Conservation (phyloP, 768 basidiomycete species). For the Rhizopogon vesiculosus region DNA sequence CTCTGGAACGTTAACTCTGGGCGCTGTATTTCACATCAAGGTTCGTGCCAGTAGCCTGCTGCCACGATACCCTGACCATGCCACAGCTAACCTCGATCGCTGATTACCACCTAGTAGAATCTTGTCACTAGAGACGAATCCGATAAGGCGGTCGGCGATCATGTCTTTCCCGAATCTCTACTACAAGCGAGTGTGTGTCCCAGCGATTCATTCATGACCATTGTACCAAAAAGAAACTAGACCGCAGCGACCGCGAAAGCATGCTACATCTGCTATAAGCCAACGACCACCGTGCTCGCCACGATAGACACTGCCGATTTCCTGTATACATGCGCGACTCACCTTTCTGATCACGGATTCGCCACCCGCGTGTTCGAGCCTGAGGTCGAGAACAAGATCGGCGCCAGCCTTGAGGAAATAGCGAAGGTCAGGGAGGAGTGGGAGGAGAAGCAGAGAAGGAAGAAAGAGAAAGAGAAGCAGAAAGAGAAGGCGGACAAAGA, state of each 20-base stretch:
- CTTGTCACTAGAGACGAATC: too few species aligned
- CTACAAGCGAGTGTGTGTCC: slow-evolving; percentile 79
- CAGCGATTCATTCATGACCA: slow-evolving; percentile 1
- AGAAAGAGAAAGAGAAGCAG: slow-evolving; percentile 49
- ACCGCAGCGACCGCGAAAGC: slow-evolving; percentile 72
- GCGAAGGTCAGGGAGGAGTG: slow-evolving; percentile 75
- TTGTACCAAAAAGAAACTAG: slow-evolving; percentile 32
- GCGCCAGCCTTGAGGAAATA: slow-evolving; percentile 62
- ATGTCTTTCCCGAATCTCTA: slow-evolving; percentile 85
- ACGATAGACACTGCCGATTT: slow-evolving; percentile 83
- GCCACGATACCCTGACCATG: background rate
- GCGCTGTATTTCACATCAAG: background rate
- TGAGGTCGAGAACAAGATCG: slow-evolving; percentile 31
- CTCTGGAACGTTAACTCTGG: background rate
- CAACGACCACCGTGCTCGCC: slow-evolving; percentile 80
- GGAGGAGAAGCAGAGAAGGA: slow-evolving; percentile 67
- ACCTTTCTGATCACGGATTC: slow-evolving; percentile 79
- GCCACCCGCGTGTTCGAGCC: slow-evolving; percentile 46
- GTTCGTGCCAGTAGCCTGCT: background rate
- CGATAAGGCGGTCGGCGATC: background rate
- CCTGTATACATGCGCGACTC: slow-evolving; percentile 77
- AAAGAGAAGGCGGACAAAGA: slow-evolving; percentile 34
- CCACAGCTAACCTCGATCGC: background rate
- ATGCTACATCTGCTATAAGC: slow-evolving; percentile 76
- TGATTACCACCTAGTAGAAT: too few species aligned